Conservation (phyloP, 371 early-diverging fungal genomes). For the Circinella minor region DNA sequence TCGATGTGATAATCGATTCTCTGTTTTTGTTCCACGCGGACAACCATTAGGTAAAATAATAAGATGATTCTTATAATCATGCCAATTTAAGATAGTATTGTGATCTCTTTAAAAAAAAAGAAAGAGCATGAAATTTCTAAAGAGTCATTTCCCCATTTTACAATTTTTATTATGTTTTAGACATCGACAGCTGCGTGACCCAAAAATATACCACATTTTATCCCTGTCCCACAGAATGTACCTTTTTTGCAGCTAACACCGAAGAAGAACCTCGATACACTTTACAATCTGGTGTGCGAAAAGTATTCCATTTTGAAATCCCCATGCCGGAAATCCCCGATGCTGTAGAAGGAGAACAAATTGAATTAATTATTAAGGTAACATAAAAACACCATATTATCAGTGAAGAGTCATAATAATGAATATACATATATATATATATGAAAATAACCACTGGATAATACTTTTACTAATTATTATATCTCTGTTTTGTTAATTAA, state of each 20-base stretch:
- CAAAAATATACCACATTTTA: slow-evolving; percentile 61
- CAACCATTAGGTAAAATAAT: slow-evolving; percentile 38
- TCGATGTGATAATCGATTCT: slow-evolving; percentile 51
- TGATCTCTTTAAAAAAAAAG: no score
- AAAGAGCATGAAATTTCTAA: neutral
- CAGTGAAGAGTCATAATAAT: no score
- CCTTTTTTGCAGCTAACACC: slow-evolving; percentile 57
- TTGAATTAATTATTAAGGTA: slow-evolving; percentile 48
- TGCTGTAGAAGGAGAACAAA: slow-evolving; percentile 36
- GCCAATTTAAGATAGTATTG: neutral
- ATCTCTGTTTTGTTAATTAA: neutral
- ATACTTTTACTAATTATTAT: neutral
- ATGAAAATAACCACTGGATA: neutral
- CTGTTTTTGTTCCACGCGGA: slow-evolving; percentile 48
- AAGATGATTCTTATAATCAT: neutral
- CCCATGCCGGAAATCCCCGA: slow-evolving; percentile 62
- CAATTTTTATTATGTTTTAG: slow-evolving; percentile 17
- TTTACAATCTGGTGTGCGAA: slow-evolving; percentile 52
- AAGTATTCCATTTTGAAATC: slow-evolving; percentile 64
- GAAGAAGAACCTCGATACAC: slow-evolving; percentile 61
- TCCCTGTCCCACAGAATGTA: slow-evolving; percentile 59
- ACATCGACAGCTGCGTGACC: slow-evolving; percentile 55
- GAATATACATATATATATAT: no score
- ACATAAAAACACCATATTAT: neutral
- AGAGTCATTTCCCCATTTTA: neutral